A percentile compares a stretch with the other conserved stretches of the same genome.
These are phyloP conservation scores for Calendula officinalis DNA, from an alignment of 129 eudicot species.

Conservation along the genomic window DNA sequence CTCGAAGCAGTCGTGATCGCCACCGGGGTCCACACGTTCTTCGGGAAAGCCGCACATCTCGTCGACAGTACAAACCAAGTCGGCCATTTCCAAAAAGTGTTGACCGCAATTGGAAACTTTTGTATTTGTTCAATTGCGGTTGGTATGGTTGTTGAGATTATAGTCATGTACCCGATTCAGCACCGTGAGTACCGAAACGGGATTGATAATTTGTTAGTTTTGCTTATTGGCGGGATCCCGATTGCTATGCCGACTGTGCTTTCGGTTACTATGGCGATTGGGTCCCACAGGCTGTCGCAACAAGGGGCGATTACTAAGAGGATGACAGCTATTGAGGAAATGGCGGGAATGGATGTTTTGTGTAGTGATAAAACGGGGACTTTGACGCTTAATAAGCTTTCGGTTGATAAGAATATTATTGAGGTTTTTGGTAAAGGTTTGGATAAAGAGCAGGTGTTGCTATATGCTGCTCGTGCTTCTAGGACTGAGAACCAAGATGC, in stretches of 20 bases:
- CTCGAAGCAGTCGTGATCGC: conserved; percentile 79
- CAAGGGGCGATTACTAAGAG: conserved; percentile 82
- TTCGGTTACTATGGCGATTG: conserved; percentile 81
- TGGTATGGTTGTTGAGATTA: conserved; percentile 65
- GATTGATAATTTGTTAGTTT: conserved; percentile 64
- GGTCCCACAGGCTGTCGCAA: conserved; percentile 66
- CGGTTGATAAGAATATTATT: conserved; percentile 55
- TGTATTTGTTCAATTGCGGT: conserved; percentile 69
- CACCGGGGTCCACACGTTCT: conserved; percentile 87
- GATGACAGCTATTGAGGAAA: conserved; percentile 80
- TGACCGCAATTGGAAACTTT: conserved; percentile 77
- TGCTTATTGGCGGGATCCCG: conserved; percentile 77
- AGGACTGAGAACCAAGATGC: conserved; percentile 75
- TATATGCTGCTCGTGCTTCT: conserved; percentile 73
- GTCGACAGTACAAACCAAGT: conserved; percentile 82
- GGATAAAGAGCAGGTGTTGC: conserved; percentile 57
- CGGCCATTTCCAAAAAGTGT: conserved; percentile 77
- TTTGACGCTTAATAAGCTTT: conserved; percentile 58
- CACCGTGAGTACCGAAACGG: conserved; percentile 54
- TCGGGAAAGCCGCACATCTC: conserved; percentile 80
- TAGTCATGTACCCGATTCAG: conserved; percentile 78
- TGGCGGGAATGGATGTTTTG: conserved; percentile 74
- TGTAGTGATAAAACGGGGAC: conserved; percentile 82
- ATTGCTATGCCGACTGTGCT: conserved; percentile 84
- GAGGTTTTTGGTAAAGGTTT: conserved; percentile 68